Evolutionary conservation across 305 asterid species (phyloP).

Genomic region (Fraxinus xanthoxyloides): DNA sequence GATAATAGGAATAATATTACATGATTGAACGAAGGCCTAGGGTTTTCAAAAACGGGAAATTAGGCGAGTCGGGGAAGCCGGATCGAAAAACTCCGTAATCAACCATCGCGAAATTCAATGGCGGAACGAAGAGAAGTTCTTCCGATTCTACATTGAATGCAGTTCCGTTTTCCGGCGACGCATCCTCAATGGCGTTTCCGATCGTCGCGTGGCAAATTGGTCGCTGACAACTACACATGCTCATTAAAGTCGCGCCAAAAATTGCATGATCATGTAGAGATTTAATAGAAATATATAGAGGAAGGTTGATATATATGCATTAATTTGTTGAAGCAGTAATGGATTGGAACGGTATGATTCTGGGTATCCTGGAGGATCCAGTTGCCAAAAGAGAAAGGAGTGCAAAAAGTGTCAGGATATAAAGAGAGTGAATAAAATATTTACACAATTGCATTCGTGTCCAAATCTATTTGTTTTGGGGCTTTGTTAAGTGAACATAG

Average conservation of each 20-base stretch:
- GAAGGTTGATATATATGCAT: neutral
- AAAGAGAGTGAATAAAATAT: neutral
- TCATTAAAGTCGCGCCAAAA: constrained; percentile 47
- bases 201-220: constrained; percentile 40
- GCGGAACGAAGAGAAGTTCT: constrained; percentile 56
- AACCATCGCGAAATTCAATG: constrained; percentile 82
- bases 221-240: constrained; percentile 31
- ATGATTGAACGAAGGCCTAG: constrained; percentile 87
- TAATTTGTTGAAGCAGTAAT: constrained; percentile 3
- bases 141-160: constrained; percentile 26
- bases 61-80: constrained; percentile 71
- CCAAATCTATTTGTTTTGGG: neutral
- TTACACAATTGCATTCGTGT: too few relatives aligned
- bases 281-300: neutral
- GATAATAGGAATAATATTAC: constrained; percentile 33
- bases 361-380: constrained; percentile 43
- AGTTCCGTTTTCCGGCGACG: constrained; percentile 24
- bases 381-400: neutral
- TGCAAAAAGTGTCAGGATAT: neutral
- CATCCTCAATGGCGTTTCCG: constrained; percentile 28
- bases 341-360: constrained; percentile 37
- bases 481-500: too few relatives aligned
- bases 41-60: constrained; percentile 70
- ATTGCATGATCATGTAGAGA: constrained; percentile 27
- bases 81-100: constrained; percentile 84